Evolutionary conservation across 2,329 filamentous ascomycete genomes (phyloP), one percentile per base, ranked within the genome.

Genomic region (Grosmannia penicillata): DNA sequence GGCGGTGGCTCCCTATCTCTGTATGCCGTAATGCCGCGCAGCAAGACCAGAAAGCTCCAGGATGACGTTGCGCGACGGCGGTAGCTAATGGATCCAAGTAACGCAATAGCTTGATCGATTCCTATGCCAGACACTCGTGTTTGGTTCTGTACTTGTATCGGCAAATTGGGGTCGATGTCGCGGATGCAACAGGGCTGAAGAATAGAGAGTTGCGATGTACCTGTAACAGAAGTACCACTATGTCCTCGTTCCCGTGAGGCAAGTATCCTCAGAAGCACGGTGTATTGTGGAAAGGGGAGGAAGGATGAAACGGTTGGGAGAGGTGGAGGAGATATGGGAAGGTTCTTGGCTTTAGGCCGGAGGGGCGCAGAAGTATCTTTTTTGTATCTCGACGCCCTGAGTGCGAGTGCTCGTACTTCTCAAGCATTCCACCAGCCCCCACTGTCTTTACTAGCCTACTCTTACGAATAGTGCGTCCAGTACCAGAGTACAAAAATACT

Each of bases 221-320:
- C 34, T 41, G 38, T 38, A 11, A n/a, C 21, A 14, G n/a, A 45
- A 41, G 43, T 45, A 43, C 43, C 40, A 34, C 29, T 36, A 39
- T 36, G 40, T 43, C 38, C 27, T 28, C 21, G 24, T n/a, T 27
- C 34, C 18, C 24, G 14, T 33, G 24, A 32, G 27, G 27, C 30
- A 30, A 13, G 35, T 37, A 37, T 37, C 35, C n/a, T n/a, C 27
- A 32, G 29, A 37, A 37, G 38, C 30, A n/a, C n/a, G n/a, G n/a
- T n/a, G n/a, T n/a, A n/a, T n/a, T n/a, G 36, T 33, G 28, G 25
- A 31, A 35, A 22, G 36, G 31, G 25, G 31, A 26, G 25, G 21
- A 38, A n/a, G 28, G 27, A 28, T 26, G 36, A 42, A 42, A 31
- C 36, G 32, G 28, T 31, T 29, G 26, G 36, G 36, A 33, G 24